A percentile compares a stretch with the other conserved stretches of the same genome.
Evolutionary conservation across 1,284 basidiomycete genomes (phyloP).

Genomic region (Chalciporus sp.): DNA sequence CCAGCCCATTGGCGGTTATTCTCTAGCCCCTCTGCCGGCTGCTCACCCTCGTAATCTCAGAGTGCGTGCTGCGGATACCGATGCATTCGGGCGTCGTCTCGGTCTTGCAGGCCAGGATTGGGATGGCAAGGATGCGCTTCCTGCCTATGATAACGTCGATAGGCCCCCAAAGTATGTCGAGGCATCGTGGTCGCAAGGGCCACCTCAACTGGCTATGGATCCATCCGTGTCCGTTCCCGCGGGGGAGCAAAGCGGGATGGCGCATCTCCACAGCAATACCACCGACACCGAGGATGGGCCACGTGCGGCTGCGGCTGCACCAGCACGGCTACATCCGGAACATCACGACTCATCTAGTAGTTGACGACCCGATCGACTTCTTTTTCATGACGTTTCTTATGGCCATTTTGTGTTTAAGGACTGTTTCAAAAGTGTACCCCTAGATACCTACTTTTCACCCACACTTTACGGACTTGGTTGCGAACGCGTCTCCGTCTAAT

Average conservation of each 20-base stretch:
- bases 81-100: conserved; percentile 40
- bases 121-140: conserved; percentile 46
- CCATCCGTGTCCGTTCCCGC: not conserved
- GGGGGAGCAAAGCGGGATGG: conserved; percentile 7
- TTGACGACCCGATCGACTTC: conserved; percentile 3
- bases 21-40: conserved; percentile 19
- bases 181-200: conserved; percentile 8
- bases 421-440: not conserved
- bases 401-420: not conserved
- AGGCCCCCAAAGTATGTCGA: conserved; percentile 48
- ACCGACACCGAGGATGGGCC: not conserved
- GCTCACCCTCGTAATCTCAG: conserved; percentile 22
- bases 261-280: not conserved
- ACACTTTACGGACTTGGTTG: not conserved
- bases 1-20: conserved; percentile 7
- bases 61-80: conserved; percentile 38
- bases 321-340: not conserved
- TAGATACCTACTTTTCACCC: not conserved
- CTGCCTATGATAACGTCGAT: conserved; percentile 46
- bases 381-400: not conserved
- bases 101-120: conserved; percentile 25
- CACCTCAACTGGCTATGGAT: not conserved
- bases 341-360: conserved; percentile 1
- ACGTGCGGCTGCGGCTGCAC: not conserved
- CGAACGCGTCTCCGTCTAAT: not conserved